Evolutionary conservation across 495 filamentous ascomycete species (phyloP).

Genomic region (Penicillium subrubescens): DNA sequence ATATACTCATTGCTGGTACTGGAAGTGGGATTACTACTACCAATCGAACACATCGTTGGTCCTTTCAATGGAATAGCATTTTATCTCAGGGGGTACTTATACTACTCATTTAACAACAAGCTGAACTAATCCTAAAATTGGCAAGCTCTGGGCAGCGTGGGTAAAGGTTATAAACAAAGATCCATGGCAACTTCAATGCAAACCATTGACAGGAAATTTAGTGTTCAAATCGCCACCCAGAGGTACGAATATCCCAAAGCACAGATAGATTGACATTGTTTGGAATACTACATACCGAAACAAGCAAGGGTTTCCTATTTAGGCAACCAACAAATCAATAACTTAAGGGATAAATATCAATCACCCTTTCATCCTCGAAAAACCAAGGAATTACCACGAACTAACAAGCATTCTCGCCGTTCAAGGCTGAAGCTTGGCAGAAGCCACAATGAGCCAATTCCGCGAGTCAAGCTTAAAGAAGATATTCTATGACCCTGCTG

Average conservation of each 20-base stretch:
- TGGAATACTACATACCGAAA: background rate
- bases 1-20: too few species aligned
- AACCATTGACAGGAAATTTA: too few species aligned
- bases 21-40: too few species aligned
- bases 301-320: background rate
- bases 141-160: too few species aligned
- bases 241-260: background rate
- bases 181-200: too few species aligned
- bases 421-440: slow-evolving; percentile 1
- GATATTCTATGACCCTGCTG: background rate
- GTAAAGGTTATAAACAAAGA: too few species aligned
- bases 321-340: background rate
- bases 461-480: background rate
- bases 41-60: too few species aligned
- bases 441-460: background rate
- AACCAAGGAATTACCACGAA: background rate
- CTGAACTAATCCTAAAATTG: too few species aligned
- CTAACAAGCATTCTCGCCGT: background rate
- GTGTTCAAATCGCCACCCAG: too few species aligned
- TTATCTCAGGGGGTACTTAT: too few species aligned
- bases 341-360: background rate
- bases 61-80: too few species aligned
- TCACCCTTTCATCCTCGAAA: background rate
- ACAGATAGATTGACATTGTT: background rate
- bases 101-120: too few species aligned